Conservation (phyloP, 148 eudicot genomes). For the Chenopodium suecicum region DNA sequence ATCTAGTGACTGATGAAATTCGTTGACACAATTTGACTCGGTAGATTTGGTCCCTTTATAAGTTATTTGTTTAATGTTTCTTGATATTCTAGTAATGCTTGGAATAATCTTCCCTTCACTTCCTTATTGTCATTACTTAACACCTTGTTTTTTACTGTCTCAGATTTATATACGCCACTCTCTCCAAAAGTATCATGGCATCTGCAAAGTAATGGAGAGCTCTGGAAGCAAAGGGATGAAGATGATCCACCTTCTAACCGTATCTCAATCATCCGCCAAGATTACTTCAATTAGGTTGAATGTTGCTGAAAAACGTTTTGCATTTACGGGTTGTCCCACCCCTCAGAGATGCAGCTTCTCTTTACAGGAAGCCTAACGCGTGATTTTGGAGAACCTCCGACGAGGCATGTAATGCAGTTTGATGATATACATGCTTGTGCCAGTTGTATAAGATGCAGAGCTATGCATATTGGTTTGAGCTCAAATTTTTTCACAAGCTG, state of each 20-base stretch:
- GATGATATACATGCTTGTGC: conserved; percentile 5
- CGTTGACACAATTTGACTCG: neutral
- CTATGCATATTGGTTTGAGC: conserved; percentile 12
- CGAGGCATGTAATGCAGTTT: conserved; percentile 10
- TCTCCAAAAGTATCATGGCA: conserved; percentile 49
- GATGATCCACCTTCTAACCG: conserved; percentile 32
- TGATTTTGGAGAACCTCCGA: conserved; percentile 16
- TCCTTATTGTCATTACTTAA: neutral
- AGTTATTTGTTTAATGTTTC: neutral
- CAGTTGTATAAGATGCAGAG: neutral
- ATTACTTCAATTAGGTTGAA: conserved; percentile 38
- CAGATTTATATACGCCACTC: conserved; percentile 47
- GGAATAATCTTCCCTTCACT: neutral
- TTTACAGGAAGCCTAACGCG: conserved; percentile 13
- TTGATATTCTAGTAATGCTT: neutral
- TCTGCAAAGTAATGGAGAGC: conserved; percentile 39
- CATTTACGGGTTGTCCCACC: conserved; percentile 3
- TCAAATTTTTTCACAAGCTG: conserved; percentile 8
- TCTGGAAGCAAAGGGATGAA: conserved; percentile 43
- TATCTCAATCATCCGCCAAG: conserved; percentile 40
- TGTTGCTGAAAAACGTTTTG: neutral
- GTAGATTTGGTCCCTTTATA: neutral
- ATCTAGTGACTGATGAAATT: neutral
- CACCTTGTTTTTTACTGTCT: neutral
- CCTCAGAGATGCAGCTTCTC: conserved; percentile 2